A percentile compares a stretch with the other conserved stretches of the same genome.
Evolutionary conservation across 2,329 filamentous ascomycete species (phyloP).

Genomic region (Alternaria brassicicola): DNA sequence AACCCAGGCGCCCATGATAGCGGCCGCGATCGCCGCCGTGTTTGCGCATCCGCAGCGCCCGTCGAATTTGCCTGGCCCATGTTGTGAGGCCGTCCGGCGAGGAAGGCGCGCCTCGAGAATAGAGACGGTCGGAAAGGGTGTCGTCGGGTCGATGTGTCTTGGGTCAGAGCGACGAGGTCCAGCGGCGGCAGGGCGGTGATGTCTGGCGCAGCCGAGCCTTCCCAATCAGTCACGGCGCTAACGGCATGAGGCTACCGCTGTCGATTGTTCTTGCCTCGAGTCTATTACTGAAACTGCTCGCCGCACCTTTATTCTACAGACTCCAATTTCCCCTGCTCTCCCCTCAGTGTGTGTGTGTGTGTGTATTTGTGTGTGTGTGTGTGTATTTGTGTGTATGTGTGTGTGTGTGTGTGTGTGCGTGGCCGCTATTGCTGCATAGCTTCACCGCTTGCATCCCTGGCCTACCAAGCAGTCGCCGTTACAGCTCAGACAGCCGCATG

Average conservation of each 20-base stretch:
- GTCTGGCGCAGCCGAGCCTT: slow-evolving; percentile 20
- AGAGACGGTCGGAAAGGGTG: slow-evolving; percentile 4
- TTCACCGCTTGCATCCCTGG: slow-evolving; percentile 13
- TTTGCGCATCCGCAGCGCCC: slow-evolving; percentile 30
- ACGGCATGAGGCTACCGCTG: background rate
- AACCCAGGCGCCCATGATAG: slow-evolving; percentile 43
- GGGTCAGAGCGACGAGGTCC: slow-evolving; percentile 16
- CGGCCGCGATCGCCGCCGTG: slow-evolving; percentile 39
- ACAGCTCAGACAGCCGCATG: slow-evolving; percentile 7
- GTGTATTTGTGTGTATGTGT: no score
- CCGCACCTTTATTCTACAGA: slow-evolving; percentile 4
- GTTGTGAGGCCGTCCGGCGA: slow-evolving; percentile 34
- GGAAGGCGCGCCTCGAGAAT: slow-evolving; percentile 26
- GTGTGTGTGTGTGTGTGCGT: slow-evolving; percentile 1
- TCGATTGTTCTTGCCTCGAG: slow-evolving; percentile 5
- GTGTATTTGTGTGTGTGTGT: no score
- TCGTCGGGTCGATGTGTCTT: slow-evolving; percentile 12
- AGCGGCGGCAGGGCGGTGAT: slow-evolving; percentile 16
- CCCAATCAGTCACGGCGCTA: slow-evolving; percentile 9
- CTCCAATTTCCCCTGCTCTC: background rate
- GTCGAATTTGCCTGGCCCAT: slow-evolving; percentile 51
- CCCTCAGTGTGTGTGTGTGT: background rate
- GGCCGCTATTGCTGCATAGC: background rate
- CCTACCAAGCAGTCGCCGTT: slow-evolving; percentile 5
- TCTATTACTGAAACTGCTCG: slow-evolving; percentile 7